phyloP scores from a whole-genome alignment of 192 early-diverging fungal genomes.

The Backusella liffmaniae region DNA sequence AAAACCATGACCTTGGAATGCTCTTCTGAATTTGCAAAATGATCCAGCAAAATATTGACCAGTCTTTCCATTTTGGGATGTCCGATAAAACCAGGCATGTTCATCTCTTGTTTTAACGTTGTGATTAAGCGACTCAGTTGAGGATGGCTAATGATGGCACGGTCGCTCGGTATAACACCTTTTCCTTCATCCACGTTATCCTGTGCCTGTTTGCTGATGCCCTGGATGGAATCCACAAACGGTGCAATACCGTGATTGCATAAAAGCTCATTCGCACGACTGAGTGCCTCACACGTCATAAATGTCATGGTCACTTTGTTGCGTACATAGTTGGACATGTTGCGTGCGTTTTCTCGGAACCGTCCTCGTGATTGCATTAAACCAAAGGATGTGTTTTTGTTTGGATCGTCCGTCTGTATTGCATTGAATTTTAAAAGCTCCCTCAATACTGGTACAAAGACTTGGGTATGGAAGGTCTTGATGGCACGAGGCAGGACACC shows the following conservation, averaged over 20 bases:
- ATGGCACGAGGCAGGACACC: conserved; percentile 21
- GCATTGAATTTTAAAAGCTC: conserved; percentile 31
- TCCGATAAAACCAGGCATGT: conserved; percentile 45
- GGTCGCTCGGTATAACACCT: neutral
- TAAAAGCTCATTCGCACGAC: conserved; percentile 45
- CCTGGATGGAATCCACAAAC: conserved; percentile 43
- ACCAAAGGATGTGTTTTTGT: conserved; percentile 38
- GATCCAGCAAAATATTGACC: conserved; percentile 59
- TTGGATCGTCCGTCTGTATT: conserved; percentile 26
- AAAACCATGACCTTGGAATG: conserved; percentile 81
- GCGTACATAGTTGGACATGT: conserved; percentile 21
- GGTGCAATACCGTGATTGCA: conserved; percentile 45
- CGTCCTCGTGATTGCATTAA: conserved; percentile 39
- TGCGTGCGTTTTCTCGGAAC: conserved; percentile 13
- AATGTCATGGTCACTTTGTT: conserved; percentile 18
- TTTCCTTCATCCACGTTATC: conserved; percentile 7
- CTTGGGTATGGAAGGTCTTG: neutral
- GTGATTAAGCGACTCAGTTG: neutral
- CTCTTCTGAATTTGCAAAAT: conserved; percentile 58
- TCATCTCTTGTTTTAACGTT: neutral
- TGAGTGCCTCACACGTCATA: conserved; percentile 28
- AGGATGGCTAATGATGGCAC: neutral
- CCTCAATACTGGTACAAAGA: conserved; percentile 28
- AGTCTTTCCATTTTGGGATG: conserved; percentile 85
- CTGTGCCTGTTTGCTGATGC: neutral